A percentile compares a stretch with the other conserved stretches of the same genome.
phyloP scores from a whole-genome alignment of 2,329 filamentous ascomycete genomes.

The Bipolaris oryzae region DNA sequence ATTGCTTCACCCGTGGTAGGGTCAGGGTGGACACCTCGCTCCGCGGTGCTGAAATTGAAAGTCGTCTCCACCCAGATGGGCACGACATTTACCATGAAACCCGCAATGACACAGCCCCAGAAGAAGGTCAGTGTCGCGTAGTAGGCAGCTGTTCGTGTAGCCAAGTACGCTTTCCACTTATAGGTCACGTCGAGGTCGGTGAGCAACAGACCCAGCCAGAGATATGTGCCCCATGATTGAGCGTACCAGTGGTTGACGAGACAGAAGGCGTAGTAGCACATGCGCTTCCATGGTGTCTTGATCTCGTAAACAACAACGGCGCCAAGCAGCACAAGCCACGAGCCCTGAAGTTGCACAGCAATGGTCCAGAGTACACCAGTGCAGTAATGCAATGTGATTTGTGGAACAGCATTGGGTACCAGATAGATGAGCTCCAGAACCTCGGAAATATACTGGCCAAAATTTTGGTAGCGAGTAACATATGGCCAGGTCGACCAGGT shows the following conservation, averaged over 20 bases:
- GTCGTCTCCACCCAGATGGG: slow-evolving; percentile 40
- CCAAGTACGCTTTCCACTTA: slow-evolving; percentile 51
- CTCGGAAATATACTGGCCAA: slow-evolving; percentile 53
- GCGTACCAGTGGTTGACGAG: slow-evolving; percentile 56
- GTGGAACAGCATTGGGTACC: slow-evolving; percentile 56
- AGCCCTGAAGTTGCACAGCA: slow-evolving; percentile 56
- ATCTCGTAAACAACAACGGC: slow-evolving; percentile 54
- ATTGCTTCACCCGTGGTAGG: slow-evolving; percentile 47
- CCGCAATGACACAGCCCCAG: slow-evolving; percentile 35
- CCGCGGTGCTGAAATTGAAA: slow-evolving; percentile 49
- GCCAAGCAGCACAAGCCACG: slow-evolving; percentile 53
- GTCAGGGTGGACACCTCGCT: slow-evolving; percentile 55
- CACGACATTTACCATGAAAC: slow-evolving; percentile 48
- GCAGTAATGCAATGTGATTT: slow-evolving; percentile 57
- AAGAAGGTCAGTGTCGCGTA: slow-evolving; percentile 47
- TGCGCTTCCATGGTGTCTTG: slow-evolving; percentile 56
- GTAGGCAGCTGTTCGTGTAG: slow-evolving; percentile 43
- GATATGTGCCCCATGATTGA: slow-evolving; percentile 54
- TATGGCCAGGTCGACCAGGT: slow-evolving; percentile 58
- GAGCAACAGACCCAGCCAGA: slow-evolving; percentile 54
- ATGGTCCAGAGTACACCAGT: slow-evolving; percentile 59
- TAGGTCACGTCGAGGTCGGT: slow-evolving; percentile 56
- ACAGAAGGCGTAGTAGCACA: slow-evolving; percentile 52
- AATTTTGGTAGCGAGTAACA: slow-evolving; percentile 49
- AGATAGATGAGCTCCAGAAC: slow-evolving; percentile 54